Evolutionary conservation across 2,329 filamentous ascomycete genomes (phyloP).

Genomic region (Trichoderma simmonsii): DNA sequence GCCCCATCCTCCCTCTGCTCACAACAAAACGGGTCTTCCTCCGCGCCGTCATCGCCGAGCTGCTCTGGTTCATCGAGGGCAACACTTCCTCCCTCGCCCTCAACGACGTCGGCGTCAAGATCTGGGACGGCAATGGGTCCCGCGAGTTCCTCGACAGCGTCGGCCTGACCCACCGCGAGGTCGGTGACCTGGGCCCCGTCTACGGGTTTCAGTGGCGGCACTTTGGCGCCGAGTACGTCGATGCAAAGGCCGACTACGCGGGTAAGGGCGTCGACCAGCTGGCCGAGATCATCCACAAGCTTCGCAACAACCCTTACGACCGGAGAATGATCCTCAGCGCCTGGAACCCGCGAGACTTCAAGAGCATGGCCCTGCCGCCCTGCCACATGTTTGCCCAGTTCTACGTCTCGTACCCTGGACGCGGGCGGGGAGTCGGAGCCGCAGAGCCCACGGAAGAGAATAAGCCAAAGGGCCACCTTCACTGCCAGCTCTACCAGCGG

Average conservation of each 20-base stretch:
- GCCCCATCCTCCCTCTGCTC: constrained; percentile 79
- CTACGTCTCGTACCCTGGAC: constrained; percentile 72
- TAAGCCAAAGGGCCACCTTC: constrained; percentile 64
- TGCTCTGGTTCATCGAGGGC: constrained; percentile 93
- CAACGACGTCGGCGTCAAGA: constrained; percentile 79
- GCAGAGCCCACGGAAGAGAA: constrained; percentile 23
- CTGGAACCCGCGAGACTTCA: constrained; percentile 87
- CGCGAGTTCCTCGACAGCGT: constrained; percentile 85
- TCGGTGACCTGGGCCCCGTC: constrained; percentile 86
- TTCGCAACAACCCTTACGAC: constrained; percentile 81
- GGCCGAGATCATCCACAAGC: constrained; percentile 81
- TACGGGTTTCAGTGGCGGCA: constrained; percentile 99
- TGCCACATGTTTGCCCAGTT: constrained; percentile 99
- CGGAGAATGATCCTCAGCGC: constrained; percentile 85
- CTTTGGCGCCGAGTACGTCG: constrained; percentile 87
- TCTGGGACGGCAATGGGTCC: constrained; percentile 97
- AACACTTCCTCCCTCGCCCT: constrained; percentile 76
- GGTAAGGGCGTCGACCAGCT: constrained; percentile 92
- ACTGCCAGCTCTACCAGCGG: constrained; percentile 89
- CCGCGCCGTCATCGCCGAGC: constrained; percentile 83
- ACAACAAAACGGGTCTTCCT: constrained; percentile 97
- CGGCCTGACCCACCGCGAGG: constrained; percentile 75
- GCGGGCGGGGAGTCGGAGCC: constrained; percentile 5
- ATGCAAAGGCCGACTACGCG: constrained; percentile 75
- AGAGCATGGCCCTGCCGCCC: constrained; percentile 86